These are phyloP conservation scores for Nematocida major DNA, from an alignment of 371 early-diverging fungal species.

Conservation along the genomic window DNA sequence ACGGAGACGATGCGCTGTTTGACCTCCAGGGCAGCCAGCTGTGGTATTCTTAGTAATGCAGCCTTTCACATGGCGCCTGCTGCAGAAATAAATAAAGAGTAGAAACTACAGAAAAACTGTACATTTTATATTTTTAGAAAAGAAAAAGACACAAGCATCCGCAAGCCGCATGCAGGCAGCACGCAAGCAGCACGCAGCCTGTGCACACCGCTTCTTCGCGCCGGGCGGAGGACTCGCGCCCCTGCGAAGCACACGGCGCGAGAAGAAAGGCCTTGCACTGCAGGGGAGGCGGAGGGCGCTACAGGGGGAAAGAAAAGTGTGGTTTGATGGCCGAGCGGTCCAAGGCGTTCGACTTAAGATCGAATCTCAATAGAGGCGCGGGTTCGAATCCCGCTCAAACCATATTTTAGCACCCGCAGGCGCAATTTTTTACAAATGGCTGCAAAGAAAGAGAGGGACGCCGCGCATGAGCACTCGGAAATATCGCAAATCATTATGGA, in stretches of 20 bases:
- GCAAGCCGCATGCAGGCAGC: too few species aligned
- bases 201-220: too few species aligned
- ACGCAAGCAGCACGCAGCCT: too few species aligned
- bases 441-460: background rate
- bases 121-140: background rate
- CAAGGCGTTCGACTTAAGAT: slow-evolving; percentile 59
- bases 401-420: slow-evolving; percentile 14
- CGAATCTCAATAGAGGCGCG: slow-evolving; percentile 56
- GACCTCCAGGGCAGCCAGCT: background rate
- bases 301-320: background rate
- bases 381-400: slow-evolving; percentile 60
- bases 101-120: background rate
- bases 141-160: too few species aligned
- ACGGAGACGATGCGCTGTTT: slow-evolving; percentile 21
- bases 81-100: background rate
- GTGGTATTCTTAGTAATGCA: background rate
- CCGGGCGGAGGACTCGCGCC: too few species aligned
- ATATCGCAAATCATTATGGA: background rate
- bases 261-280: background rate
- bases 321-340: slow-evolving; percentile 60
- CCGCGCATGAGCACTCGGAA: background rate
- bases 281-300: background rate
- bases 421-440: slow-evolving; percentile 7
- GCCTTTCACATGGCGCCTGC: background rate
- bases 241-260: background rate